These are phyloP conservation scores for Borovskyia barvae DNA, from an alignment of 208 protist genomes.

Conservation along the genomic window DNA sequence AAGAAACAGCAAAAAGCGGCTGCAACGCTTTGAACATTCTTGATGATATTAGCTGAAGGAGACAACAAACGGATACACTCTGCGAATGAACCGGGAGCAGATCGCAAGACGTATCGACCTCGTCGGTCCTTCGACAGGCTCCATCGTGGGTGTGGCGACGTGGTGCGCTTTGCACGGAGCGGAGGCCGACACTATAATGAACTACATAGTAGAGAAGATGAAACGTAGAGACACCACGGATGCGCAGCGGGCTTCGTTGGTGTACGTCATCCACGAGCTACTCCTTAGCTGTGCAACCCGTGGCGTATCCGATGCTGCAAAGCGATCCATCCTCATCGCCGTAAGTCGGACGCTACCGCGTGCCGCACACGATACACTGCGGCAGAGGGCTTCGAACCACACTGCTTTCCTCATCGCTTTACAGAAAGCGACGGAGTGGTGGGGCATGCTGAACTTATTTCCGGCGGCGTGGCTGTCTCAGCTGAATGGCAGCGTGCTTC, in stretches of 20 bases:
- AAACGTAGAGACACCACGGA: constrained; percentile 41
- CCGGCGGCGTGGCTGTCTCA: constrained; percentile 64
- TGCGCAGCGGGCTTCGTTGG: constrained; percentile 46
- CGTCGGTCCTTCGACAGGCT: constrained; percentile 63
- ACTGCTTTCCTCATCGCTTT: constrained; percentile 41
- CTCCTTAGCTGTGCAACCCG: constrained; percentile 69
- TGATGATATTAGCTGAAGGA: background rate
- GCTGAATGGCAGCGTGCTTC: constrained; percentile 32
- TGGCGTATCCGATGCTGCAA: constrained; percentile 59
- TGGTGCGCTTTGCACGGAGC: constrained; percentile 86
- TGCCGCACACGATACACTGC: constrained; percentile 42
- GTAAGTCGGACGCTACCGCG: constrained; percentile 48
- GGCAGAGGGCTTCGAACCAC: constrained; percentile 10
- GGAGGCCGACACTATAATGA: constrained; percentile 66
- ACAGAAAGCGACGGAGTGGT: constrained; percentile 66
- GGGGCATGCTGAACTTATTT: constrained; percentile 78
- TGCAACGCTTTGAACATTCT: background rate
- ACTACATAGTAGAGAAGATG: constrained; percentile 55
- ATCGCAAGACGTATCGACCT: constrained; percentile 68
- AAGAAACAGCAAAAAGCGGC: no score
- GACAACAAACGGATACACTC: constrained; percentile 3
- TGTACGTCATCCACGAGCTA: constrained; percentile 86
- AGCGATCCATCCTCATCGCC: constrained; percentile 56
- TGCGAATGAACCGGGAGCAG: constrained; percentile 58
- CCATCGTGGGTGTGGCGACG: constrained; percentile 79